Percentiles rank a stretch among this genome's conserved stretches.
Conservation (phyloP, 1,284 basidiomycete species). For the Cerrena zonata region DNA sequence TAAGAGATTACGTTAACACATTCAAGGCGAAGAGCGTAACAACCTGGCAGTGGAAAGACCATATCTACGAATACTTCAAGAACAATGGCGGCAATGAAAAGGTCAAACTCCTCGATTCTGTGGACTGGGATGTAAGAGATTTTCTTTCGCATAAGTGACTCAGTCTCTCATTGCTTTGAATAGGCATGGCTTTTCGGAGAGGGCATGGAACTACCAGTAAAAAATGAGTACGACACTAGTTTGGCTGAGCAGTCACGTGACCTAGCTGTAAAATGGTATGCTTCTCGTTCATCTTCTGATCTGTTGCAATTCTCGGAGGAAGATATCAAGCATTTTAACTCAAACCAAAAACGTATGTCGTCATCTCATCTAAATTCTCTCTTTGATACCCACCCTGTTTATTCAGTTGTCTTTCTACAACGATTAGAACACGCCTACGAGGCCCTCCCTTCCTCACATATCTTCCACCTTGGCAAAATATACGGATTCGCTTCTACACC, state of each 20-base stretch:
- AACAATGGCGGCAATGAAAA: constrained; percentile 57
- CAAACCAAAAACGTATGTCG: constrained; percentile 59
- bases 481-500: constrained; percentile 49
- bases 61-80: constrained; percentile 78
- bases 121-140: constrained; percentile 72
- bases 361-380: too few species aligned
- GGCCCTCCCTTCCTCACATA: constrained; percentile 50
- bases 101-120: constrained; percentile 60
- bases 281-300: constrained; percentile 46
- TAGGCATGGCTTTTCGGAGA: constrained; percentile 85
- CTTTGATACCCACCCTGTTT: constrained; percentile 5
- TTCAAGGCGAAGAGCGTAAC: constrained; percentile 82
- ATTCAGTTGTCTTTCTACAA: constrained; percentile 69
- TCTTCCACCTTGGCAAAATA: constrained; percentile 48
- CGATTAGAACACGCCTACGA: constrained; percentile 50
- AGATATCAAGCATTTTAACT: constrained; percentile 57
- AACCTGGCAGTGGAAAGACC: constrained; percentile 82
- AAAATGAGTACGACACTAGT: constrained; percentile 78
- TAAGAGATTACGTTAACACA: constrained; percentile 73
- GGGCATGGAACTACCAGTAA: constrained; percentile 71
- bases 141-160: not conserved
- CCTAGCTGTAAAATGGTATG: constrained; percentile 76
- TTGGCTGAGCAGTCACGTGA: constrained; percentile 67
- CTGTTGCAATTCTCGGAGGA: constrained; percentile 43
- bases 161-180: constrained; percentile 2